These are phyloP conservation scores for Antitrichia curtipendula DNA, from an alignment of 225 moss, liverwort and hornwort genomes.

Conservation along the genomic window DNA sequence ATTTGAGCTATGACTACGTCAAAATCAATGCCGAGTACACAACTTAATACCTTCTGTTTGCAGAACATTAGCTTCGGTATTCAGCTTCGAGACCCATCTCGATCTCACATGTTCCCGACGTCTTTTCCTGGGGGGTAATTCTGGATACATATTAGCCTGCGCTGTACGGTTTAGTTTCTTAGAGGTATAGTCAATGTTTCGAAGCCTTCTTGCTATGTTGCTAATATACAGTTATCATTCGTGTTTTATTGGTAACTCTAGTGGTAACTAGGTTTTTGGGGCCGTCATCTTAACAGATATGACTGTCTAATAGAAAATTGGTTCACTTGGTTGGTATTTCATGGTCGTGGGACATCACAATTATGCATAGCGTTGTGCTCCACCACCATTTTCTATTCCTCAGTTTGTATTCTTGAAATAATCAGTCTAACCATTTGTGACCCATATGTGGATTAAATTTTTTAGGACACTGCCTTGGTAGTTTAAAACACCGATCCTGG, in stretches of 20 bases:
- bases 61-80: not conserved
- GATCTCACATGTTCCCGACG: not conserved
- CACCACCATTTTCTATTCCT: not conserved
- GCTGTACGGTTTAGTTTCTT: not conserved
- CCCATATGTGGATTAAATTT: too few species aligned
- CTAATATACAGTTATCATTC: not conserved
- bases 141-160: not conserved
- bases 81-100: not conserved
- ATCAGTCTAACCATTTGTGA: too few species aligned
- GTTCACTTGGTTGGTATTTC: not conserved
- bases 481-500: too few species aligned
- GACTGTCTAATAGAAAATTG: not conserved
- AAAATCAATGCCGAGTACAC: constrained; percentile 96
- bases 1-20: constrained; percentile 90
- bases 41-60: constrained; percentile 9
- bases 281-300: not conserved
- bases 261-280: not conserved
- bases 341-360: not conserved
- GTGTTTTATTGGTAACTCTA: not conserved
- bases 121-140: not conserved
- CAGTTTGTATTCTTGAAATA: not conserved
- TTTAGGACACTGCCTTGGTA: too few species aligned
- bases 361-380: not conserved
- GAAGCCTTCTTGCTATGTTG: not conserved
- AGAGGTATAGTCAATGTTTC: not conserved